Conservation (phyloP, 1,284 basidiomycete species). For the Boletellus deceptivus region DNA sequence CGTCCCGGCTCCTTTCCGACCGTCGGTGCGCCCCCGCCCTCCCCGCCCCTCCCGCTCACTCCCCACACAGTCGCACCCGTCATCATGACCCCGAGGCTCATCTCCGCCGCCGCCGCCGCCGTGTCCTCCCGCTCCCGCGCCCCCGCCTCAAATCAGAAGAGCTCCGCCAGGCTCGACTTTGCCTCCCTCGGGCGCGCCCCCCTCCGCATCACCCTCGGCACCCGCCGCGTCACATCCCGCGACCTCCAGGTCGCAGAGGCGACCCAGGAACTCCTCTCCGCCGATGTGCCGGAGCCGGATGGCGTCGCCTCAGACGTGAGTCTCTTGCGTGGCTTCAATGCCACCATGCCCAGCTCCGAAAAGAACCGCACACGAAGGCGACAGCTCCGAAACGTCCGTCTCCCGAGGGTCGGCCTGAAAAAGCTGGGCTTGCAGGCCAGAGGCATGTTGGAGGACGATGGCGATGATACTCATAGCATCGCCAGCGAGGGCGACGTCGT, state of each 20-base stretch:
- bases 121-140: conserved; percentile 52
- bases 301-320: conserved; percentile 66
- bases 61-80: conserved; percentile 74
- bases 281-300: conserved; percentile 68
- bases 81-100: conserved; percentile 86
- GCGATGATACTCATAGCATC: conserved; percentile 59
- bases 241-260: conserved; percentile 84
- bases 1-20: conserved; percentile 66
- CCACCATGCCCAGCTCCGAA: conserved; percentile 87
- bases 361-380: conserved; percentile 71
- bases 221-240: conserved; percentile 70
- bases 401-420: conserved; percentile 75
- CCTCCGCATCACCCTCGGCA: conserved; percentile 61
- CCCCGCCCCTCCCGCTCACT: neutral
- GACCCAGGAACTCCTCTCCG: conserved; percentile 71
- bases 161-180: conserved; percentile 56
- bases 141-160: conserved; percentile 33
- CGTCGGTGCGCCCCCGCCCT: conserved; percentile 45
- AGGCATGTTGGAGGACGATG: conserved; percentile 64
- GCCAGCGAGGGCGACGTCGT: conserved; percentile 67
- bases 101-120: conserved; percentile 62
- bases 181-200: conserved; percentile 72
- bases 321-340: conserved; percentile 84
- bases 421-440: conserved; percentile 74
- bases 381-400: conserved; percentile 78